A percentile compares a stretch with the other conserved stretches of the same genome.
Conservation (phyloP, 2,329 filamentous ascomycete species). For the Leptographium procerum region DNA sequence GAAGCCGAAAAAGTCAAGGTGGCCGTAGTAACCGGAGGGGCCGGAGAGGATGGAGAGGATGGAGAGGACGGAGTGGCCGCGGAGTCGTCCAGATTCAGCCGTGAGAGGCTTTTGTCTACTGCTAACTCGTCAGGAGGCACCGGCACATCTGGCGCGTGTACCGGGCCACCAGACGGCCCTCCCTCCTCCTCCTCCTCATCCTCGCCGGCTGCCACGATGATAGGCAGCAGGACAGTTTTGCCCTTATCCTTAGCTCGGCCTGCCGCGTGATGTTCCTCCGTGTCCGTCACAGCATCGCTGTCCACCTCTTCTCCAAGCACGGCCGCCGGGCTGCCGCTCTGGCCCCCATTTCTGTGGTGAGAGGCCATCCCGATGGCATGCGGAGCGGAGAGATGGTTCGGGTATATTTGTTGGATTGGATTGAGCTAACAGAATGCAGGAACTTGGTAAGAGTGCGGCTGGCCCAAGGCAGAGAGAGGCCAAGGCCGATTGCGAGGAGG, state of each 20-base stretch:
- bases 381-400: too few species aligned
- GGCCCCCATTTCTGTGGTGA: not conserved
- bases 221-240: not conserved
- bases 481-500: too few species aligned
- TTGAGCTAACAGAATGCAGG: not conserved
- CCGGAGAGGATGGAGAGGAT: not conserved
- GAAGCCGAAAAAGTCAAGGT: not conserved
- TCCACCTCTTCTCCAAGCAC: not conserved
- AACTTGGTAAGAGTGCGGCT: too few species aligned
- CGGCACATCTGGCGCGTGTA: not conserved
- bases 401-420: not conserved
- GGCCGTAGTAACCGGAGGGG: not conserved
- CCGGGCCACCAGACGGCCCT: not conserved
- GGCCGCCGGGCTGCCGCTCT: not conserved
- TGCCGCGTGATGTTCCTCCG: not conserved
- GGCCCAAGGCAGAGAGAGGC: too few species aligned
- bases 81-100: not conserved
- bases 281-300: not conserved
- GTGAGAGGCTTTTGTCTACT: not conserved
- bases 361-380: not conserved
- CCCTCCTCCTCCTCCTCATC: not conserved
- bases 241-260: not conserved
- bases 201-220: too few species aligned
- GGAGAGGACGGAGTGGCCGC: not conserved
- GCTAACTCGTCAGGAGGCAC: not conserved